Evolutionary conservation across 2,329 filamentous ascomycete genomes (phyloP), one percentile per base, ranked within the genome.

Genomic region (Paracoccidioides brasiliensis): DNA sequence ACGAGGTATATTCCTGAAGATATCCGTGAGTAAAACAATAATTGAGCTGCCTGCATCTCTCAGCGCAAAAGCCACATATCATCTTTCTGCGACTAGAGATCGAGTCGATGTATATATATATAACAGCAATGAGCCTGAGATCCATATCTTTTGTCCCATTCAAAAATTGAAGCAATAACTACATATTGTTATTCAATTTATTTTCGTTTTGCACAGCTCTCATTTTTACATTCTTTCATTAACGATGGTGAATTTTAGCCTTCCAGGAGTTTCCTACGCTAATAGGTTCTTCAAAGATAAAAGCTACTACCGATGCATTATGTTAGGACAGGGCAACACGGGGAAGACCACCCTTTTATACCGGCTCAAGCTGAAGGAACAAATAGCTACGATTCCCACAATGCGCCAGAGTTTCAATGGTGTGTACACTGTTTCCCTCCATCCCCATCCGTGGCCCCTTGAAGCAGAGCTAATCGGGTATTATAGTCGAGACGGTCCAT

Each of bases 191-290:
- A 6, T 14, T 46, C 3, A 14, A 22, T 32, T 14, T n/a, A 10
- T 12, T 46, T 9, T 22, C 22, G 2, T 22, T 22, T 22, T 22
- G 22, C 2, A 22, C 22, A 1, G 22, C 2, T 22, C 22, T 22
- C 22, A 22, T 22, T 22, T 22, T 22, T 22, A 22, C 8, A 10
- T 32, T 30, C 30, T 30, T 43, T 5, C 14, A 37, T 38, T 12
- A 46, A 32, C 15, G 48, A 40, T 41, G 37, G 72, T 59, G 70
- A 71, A 58, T 8, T 51, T 38, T 33, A 15, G 9, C 4, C 15
- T 40, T 42, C 28, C 37, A 14, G n/a, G 33, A 53, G 14, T 37
- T 3, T n/a, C 43, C 42, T 54, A 46, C n/a, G 6, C 37, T 28
- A 30, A 14, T 4, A 37, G 33, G 33, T 32, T 54, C n/a, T 35